Base-by-base conservation (phyloP, 2,329 filamentous ascomycete species). In the Cordyceps farinosa region DNA sequence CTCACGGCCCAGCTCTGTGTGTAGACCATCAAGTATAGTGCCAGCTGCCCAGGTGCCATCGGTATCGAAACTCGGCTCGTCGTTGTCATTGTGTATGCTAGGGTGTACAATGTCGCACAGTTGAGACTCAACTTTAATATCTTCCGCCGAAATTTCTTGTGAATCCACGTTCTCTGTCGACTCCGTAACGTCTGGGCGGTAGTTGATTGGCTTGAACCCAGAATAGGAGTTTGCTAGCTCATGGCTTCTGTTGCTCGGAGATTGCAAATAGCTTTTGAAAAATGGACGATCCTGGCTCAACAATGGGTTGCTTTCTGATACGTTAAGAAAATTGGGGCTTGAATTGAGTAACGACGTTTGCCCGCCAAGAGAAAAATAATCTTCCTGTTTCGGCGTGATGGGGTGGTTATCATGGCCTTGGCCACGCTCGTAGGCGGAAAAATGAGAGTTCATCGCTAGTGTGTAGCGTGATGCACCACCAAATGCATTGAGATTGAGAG, bases 151-250 rank as follows among this genome's bases (percentile, higher is more conserved):
- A 63, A 55, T 17, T 61, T 56, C 2, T 13, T 56, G 27, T 52
- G 64, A 27, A 62, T 64, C 22, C 65, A 63, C 15, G 66, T 64
- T 67, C 30, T 66, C 66, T 30, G 63, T 44, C 22, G 66, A 53
- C 32, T 69, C 68, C 5, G 51, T 54, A 11, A 65, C 61, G 3
- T 72, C 67, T 11, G 58, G 62, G 27, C 56, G 63, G 22, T 69
- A 68, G 48, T 72, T 75, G 34, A 73, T 67, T 9, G 73, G 66
- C 11, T 71, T 70, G 61, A 77, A 75, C 5, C 68, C 67, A 27
- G 75, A 64, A 0, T 70, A 70, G 15, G 70, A 66, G 17, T 72
- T 63, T 10, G 68, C 55, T 29, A 68, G 64, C 36, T 60, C 47
- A 29, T 52, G 61, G 2, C 13, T 22, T 32, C 42, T 47, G 17